phyloP scores from a whole-genome alignment of 2,329 filamentous ascomycete species.

The Chrysoporthe deuterocubensis region DNA sequence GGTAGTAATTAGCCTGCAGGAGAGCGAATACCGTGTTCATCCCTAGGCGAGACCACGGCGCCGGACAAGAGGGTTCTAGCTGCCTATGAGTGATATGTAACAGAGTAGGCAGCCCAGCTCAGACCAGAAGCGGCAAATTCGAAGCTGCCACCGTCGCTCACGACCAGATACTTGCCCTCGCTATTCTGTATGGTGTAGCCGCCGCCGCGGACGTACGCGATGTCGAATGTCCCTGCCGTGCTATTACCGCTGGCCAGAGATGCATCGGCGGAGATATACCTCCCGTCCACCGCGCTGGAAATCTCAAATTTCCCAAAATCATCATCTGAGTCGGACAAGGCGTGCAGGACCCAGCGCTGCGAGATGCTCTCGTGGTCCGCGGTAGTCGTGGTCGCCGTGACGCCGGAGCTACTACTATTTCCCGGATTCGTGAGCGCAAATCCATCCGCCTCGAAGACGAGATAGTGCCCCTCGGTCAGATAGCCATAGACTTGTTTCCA shows the following conservation, averaged over 20 bases:
- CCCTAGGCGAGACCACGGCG: not conserved
- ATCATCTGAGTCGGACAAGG: constrained; percentile 35
- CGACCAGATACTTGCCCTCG: constrained; percentile 34
- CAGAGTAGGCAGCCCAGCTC: not conserved
- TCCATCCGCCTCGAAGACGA: constrained; percentile 54
- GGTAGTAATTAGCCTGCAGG: not conserved
- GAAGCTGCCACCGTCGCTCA: constrained; percentile 28
- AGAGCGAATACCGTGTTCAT: not conserved
- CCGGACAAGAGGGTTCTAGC: not conserved
- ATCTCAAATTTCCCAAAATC: constrained; percentile 34
- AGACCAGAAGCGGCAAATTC: not conserved
- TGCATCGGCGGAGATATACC: constrained; percentile 33
- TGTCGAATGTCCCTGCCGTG: constrained; percentile 34
- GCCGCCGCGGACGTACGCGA: constrained; percentile 33
- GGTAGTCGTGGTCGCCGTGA: constrained; percentile 35
- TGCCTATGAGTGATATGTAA: constrained; percentile 3
- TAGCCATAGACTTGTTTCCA: constrained; percentile 57
- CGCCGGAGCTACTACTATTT: constrained; percentile 20
- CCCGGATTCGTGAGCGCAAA: constrained; percentile 45
- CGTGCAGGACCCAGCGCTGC: constrained; percentile 57
- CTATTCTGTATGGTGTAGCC: constrained; percentile 34
- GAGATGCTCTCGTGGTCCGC: constrained; percentile 43
- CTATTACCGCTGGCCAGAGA: constrained; percentile 29
- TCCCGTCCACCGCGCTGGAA: constrained; percentile 32
- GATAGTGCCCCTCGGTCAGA: constrained; percentile 58